Percentiles rank a stretch among this genome's conserved stretches.
These are phyloP conservation scores for Colletotrichum echinochloae DNA, from an alignment of 2,329 filamentous ascomycete genomes.

Conservation along the genomic window DNA sequence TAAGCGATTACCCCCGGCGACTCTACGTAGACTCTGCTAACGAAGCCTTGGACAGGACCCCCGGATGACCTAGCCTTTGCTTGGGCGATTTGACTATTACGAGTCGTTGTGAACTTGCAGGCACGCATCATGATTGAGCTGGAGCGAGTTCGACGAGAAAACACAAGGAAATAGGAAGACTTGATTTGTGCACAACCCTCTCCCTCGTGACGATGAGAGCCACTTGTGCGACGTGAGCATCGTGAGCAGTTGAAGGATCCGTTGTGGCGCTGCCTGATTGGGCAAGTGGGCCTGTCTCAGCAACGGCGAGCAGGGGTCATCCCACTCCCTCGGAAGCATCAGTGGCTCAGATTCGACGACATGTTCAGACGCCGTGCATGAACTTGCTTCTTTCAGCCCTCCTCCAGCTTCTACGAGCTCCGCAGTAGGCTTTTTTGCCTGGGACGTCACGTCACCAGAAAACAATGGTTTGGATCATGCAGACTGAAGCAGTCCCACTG, in stretches of 20 bases:
- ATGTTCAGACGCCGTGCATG: neutral
- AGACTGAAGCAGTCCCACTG: no score
- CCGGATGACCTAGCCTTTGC: neutral
- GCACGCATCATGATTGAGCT: neutral
- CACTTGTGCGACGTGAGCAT: neutral
- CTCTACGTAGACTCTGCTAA: neutral
- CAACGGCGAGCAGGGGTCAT: neutral
- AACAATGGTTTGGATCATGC: no score
- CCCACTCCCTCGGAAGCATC: neutral
- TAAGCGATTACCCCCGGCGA: neutral
- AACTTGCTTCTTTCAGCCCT: neutral
- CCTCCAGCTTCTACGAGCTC: neutral
- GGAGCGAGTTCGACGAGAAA: neutral
- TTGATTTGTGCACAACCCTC: neutral
- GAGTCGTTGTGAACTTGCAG: neutral
- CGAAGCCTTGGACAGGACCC: neutral
- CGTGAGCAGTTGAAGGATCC: neutral
- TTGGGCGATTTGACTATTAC: neutral
- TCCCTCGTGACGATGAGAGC: neutral
- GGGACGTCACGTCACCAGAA: neutral
- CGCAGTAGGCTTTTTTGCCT: neutral
- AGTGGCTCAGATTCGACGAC: slow-evolving; percentile 13
- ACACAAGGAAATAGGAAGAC: neutral
- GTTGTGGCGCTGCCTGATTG: neutral
- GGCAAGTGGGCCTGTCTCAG: slow-evolving; percentile 6